phyloP scores from a whole-genome alignment of 192 early-diverging fungal species.

The Coemansia sp. region DNA sequence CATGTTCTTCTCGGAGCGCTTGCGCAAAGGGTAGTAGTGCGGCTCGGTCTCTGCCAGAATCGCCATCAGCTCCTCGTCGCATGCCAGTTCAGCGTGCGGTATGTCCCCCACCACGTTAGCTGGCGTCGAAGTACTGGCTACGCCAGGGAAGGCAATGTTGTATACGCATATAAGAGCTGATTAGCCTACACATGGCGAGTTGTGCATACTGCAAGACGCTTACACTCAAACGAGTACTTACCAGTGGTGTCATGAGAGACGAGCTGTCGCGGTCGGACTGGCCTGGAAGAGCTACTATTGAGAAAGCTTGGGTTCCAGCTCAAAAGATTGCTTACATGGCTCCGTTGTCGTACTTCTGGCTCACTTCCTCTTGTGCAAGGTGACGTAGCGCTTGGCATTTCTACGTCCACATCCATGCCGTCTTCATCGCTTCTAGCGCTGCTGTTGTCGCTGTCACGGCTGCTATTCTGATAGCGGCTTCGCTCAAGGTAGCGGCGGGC shows the following conservation, averaged over 20 bases:
- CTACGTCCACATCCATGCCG: background rate
- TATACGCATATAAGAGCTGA: background rate
- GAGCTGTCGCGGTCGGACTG: background rate
- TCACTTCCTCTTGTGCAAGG: too few relatives aligned
- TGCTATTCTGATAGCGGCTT: background rate
- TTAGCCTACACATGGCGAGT: background rate
- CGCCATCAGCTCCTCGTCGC: background rate
- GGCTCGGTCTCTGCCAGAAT: slow-evolving; percentile 11
- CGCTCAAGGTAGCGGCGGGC: slow-evolving; percentile 7
- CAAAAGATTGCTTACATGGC: background rate
- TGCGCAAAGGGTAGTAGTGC: slow-evolving; percentile 39
- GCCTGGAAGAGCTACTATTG: background rate
- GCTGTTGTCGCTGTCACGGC: background rate
- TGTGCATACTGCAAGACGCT: background rate
- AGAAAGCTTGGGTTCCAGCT: slow-evolving; percentile 24
- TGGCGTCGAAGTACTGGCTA: background rate
- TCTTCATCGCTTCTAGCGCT: background rate
- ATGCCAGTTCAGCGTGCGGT: background rate
- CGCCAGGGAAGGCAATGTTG: background rate
- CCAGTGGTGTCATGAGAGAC: background rate
- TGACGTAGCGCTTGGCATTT: background rate
- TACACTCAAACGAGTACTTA: background rate
- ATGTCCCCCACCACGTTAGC: background rate
- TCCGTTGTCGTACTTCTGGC: too few relatives aligned
- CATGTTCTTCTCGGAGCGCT: slow-evolving; percentile 45